A percentile compares a stretch with the other conserved stretches of the same genome.
Evolutionary conservation across 805 yeast species (phyloP).

Genomic region (Ogataea philodendri): DNA sequence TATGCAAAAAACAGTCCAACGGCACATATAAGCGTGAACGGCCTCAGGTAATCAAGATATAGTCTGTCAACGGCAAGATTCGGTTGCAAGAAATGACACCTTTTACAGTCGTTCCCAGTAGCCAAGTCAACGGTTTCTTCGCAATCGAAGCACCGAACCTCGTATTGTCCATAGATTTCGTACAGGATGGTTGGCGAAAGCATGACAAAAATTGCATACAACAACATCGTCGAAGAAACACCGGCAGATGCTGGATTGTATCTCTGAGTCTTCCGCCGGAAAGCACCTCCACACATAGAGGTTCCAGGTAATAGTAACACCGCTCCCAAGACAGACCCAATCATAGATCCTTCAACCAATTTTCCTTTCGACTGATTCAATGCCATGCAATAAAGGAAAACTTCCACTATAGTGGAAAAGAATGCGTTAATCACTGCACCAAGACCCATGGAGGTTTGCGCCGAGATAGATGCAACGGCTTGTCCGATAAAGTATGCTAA

Average conservation of each 20-base stretch:
- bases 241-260: constrained; percentile 97
- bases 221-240: constrained; percentile 91
- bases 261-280: constrained; percentile 86
- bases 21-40: constrained; percentile 81
- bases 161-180: constrained; percentile 86
- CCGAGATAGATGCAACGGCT: constrained; percentile 98
- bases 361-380: constrained; percentile 79
- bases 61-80: constrained; percentile 66
- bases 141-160: constrained; percentile 67
- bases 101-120: constrained; percentile 48
- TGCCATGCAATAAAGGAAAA: constrained; percentile 89
- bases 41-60: constrained; percentile 68
- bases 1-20: constrained; percentile 78
- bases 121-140: constrained; percentile 13
- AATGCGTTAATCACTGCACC: constrained; percentile 98
- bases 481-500: constrained; percentile 96
- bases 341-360: constrained; percentile 92
- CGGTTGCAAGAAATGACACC: constrained; percentile 77
- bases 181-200: constrained; percentile 89
- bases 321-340: constrained; percentile 92
- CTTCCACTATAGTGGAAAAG: constrained; percentile 93
- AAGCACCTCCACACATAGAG: constrained; percentile 97
- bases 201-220: constrained; percentile 87
- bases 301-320: constrained; percentile 88
- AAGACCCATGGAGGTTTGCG: constrained; percentile 97